Conservation (phyloP, 352 stramenopile species). For the Phytophthora chlamydospora region DNA sequence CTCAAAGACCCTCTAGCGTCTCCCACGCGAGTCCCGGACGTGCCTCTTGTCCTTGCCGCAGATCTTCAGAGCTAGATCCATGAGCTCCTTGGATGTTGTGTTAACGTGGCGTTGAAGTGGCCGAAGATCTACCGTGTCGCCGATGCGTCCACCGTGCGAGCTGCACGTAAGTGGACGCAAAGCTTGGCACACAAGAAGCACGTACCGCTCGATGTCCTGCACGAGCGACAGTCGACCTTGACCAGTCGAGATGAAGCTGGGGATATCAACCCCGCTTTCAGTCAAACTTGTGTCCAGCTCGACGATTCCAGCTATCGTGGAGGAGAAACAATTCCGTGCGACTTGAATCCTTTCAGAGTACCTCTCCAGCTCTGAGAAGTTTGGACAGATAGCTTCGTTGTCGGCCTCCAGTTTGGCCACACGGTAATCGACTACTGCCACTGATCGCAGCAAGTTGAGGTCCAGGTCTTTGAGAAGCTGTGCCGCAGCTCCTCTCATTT, state of each 20-base stretch:
- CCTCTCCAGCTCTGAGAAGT: conserved; percentile 13
- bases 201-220: conserved; percentile 15
- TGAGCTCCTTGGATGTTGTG: conserved; percentile 1
- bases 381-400: not conserved
- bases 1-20: no score
- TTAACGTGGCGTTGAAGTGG: conserved; percentile 10
- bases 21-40: no score
- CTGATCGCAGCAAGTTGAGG: conserved; percentile 12
- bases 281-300: not conserved
- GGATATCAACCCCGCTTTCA: conserved; percentile 4
- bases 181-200: conserved; percentile 11
- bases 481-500: not conserved
- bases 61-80: conserved; percentile 5
- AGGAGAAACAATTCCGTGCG: conserved; percentile 11
- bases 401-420: not conserved
- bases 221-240: conserved; percentile 3
- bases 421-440: conserved; percentile 13
- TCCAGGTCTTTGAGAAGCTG: conserved; percentile 17
- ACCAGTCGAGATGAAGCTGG: conserved; percentile 6
- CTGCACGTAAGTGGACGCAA: conserved; percentile 2
- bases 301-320: conserved; percentile 3
- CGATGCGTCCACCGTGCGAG: not conserved
- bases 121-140: not conserved
- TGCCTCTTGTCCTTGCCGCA: not conserved
- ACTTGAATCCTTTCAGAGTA: conserved; percentile 9